Evolutionary conservation across 257 asterid genomes (phyloP).

Genomic region (Penstemon barbatus): DNA sequence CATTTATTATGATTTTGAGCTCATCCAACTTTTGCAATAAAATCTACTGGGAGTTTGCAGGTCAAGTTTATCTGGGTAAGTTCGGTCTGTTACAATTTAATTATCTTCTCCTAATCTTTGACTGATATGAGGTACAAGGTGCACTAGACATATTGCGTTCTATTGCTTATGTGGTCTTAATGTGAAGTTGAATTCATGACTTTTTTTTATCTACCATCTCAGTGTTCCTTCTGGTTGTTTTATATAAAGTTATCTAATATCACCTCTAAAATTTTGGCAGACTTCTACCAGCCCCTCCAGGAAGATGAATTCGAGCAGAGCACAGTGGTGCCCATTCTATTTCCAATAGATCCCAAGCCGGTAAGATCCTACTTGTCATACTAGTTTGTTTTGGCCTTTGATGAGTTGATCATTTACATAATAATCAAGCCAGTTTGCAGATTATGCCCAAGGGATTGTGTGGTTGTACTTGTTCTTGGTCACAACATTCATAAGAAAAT

Average conservation of each 20-base stretch:
- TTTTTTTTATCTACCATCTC: no score
- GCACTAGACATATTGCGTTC: no score
- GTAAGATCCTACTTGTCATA: constrained; percentile 40
- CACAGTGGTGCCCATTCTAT: constrained; percentile 63
- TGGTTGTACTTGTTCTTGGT: not conserved
- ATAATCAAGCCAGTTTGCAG: no score
- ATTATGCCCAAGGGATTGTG: constrained; percentile 13
- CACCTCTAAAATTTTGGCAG: constrained; percentile 41
- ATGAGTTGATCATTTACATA: not conserved
- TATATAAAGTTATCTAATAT: not conserved
- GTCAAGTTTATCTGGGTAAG: no score
- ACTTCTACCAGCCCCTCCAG: constrained; percentile 74
- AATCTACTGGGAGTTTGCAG: no score
- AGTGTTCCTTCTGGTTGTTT: constrained; percentile 10
- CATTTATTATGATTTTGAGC: no score
- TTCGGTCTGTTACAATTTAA: no score
- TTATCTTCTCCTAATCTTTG: no score
- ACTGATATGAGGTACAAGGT: no score
- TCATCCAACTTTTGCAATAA: no score
- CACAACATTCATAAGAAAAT: not conserved
- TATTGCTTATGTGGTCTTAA: no score
- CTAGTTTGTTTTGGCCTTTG: not conserved
- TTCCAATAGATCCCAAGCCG: constrained; percentile 73
- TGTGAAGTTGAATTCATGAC: no score
- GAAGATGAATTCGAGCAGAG: constrained; percentile 78